Evolutionary conservation across 768 basidiomycete genomes (phyloP).

Genomic region (Trametes cubensis): DNA sequence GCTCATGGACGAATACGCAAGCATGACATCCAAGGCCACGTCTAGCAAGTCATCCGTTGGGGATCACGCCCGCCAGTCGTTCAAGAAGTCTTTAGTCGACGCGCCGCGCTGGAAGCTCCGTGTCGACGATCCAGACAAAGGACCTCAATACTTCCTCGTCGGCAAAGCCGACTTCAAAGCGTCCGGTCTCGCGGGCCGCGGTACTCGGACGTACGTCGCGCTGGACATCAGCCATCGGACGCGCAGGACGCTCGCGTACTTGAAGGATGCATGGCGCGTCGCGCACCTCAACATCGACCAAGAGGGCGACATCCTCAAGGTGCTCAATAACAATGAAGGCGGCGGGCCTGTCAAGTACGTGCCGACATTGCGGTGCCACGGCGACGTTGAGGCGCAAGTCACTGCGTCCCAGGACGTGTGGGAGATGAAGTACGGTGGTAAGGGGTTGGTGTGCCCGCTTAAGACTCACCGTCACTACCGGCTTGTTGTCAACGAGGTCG

Average conservation of each 20-base stretch:
- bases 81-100: not conserved
- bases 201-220: slow-evolving; percentile 10
- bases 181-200: not conserved
- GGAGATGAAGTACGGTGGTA: no score
- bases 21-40: not conserved
- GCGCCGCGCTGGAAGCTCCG: slow-evolving; percentile 1
- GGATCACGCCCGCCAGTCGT: not conserved
- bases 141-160: not conserved
- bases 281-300: not conserved
- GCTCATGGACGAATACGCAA: not conserved
- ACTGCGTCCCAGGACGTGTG: no score
- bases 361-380: no score
- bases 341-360: no score
- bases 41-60: not conserved
- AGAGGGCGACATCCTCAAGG: not conserved
- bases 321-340: not conserved
- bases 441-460: not conserved
- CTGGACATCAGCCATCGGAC: not conserved
- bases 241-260: not conserved
- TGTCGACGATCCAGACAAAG: not conserved
- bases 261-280: slow-evolving; percentile 6
- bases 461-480: slow-evolving; percentile 9
- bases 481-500: slow-evolving; percentile 4
- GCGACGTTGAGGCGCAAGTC: no score
- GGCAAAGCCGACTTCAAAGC: not conserved